Evolutionary conservation across 441 rosid species (phyloP), one percentile per base, ranked within the genome.

Genomic region (Pelargonium myrrhifolium): DNA sequence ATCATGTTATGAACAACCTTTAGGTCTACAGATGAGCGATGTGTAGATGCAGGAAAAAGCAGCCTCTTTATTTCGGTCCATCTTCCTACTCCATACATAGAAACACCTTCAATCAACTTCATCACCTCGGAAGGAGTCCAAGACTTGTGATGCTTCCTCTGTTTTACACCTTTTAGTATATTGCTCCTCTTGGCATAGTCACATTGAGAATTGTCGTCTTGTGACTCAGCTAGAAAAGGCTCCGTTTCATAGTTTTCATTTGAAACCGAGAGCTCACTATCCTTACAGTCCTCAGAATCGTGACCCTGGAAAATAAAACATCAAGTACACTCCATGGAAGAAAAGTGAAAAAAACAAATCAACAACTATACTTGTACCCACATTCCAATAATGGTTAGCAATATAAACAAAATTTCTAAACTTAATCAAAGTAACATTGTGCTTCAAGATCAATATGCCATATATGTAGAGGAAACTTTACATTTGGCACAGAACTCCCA

Each of bases 51-150:
- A 18, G 61, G 61, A 55, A 55, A 55, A 22, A 55, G 61, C 61
- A 55, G 61, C 61, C 61, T 55, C 61, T 55, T 55, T 20, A 55
- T 55, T 20, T 55, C 61, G 21, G 61, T 55, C 61, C 61, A 55
- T 55, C 61, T 55, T 20, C 61, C 61, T 18, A 55, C 61, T 2
- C 61, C 61, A 55, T 55, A 55, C 21, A 55, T 55, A 55, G 61
- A 55, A 20, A 55, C 20, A 55, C 61, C 61, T 55, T 55, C 61
- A 20, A 55, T 55, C 26, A 55, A 55, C 61, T 55, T 55, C 61
- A 55, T 9, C 61, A 55, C 61, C 61, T 55, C 61, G 20, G 61
- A 18, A 55, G 12, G 61, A 55, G 61, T 55, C 61, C 61, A 55
- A 18, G 61, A 20, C 26, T 55, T 55, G 26, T 55, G 61, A 55